Evolutionary conservation across 2,329 filamentous ascomycete species (phyloP), one percentile per base, ranked within the genome.

Genomic region (Cercospora sp.): DNA sequence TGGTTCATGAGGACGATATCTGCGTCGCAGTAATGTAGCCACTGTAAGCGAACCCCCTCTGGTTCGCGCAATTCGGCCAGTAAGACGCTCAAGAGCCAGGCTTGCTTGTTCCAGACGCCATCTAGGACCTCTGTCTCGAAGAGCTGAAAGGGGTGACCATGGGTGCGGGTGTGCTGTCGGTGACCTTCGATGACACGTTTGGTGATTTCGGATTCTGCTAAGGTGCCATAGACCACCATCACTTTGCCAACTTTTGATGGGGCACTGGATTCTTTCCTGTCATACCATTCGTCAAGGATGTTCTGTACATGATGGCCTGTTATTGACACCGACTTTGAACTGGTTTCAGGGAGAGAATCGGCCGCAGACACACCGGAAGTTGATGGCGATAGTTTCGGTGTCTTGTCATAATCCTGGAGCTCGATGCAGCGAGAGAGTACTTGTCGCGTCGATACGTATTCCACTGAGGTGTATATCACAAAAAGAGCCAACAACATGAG

Each of bases 1-100:
- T 71, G 71, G 36, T 79, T 78, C 55, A 76, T 65, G 26, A 79
- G 61, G 28, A 79, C 64, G 33, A 73, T 68, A 51, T 75, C 72
- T 18, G 75, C 69, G 57, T 77, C 75, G 62, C 36, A 40, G 13
- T n/a, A 40, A 73, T 40, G 70, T 73, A 78, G 26, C 58, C 60
- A 67, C 31, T 63, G 36, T 26, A 51, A 23, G 51, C 28, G n/a
- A n/a, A 12, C 18, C 3, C 9, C 5, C 5, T 40, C 36, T n/a
- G 36, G 13, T 5, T n/a, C n/a, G 36, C 2, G 36, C 36, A 40
- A n/a, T 5, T 40, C 36, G 1, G 1, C n/a, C 5, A 40, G 13
- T 13, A 40, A n/a, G 5, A 40, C 36, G 2, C 36, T 40, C 36
- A 40, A 13, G n/a, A 40, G 36, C 36, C 36, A 40, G 3, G 36